phyloP scores from a whole-genome alignment of 2,329 filamentous ascomycete species.

The Curvularia spicifera region DNA sequence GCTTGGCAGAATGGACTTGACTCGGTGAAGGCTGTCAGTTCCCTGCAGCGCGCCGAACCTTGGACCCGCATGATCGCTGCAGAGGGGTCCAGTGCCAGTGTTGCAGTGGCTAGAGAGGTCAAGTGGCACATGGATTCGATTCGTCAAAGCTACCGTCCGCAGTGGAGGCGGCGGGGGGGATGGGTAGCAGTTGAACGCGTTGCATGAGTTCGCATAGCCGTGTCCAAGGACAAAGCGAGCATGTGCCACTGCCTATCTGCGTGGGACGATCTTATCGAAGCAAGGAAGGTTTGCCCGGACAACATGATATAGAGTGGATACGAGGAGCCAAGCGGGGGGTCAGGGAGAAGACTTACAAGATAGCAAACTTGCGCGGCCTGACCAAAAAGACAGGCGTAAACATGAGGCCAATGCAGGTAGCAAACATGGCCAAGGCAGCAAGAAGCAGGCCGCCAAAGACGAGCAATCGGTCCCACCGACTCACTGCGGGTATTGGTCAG shows the following conservation, averaged over 20 bases:
- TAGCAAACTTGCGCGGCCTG: slow-evolving; percentile 91
- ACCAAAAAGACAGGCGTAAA: slow-evolving; percentile 72
- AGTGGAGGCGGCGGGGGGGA: slow-evolving; percentile 14
- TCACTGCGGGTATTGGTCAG: slow-evolving; percentile 68
- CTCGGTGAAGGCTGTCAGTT: slow-evolving; percentile 39
- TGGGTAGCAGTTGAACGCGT: slow-evolving; percentile 16
- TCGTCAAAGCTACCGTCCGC: slow-evolving; percentile 25
- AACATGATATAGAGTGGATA: slow-evolving; percentile 14
- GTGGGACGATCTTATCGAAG: slow-evolving; percentile 26
- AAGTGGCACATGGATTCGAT: slow-evolving; percentile 39
- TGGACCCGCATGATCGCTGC: slow-evolving; percentile 52
- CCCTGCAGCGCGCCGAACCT: slow-evolving; percentile 49
- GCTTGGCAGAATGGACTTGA: slow-evolving; percentile 31
- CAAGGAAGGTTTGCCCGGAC: slow-evolving; percentile 23
- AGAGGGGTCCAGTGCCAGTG: slow-evolving; percentile 43
- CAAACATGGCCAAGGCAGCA: slow-evolving; percentile 79
- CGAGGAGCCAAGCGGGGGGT: slow-evolving; percentile 10
- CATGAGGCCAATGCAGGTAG: slow-evolving; percentile 89
- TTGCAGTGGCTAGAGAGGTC: slow-evolving; percentile 46
- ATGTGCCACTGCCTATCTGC: slow-evolving; percentile 38
- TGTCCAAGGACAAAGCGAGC: slow-evolving; percentile 30
- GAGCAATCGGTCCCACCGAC: slow-evolving; percentile 93
- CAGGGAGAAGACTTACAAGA: slow-evolving; percentile 75
- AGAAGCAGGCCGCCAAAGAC: slow-evolving; percentile 68
- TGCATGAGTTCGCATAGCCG: slow-evolving; percentile 44